Base-by-base conservation (phyloP, 2,329 filamentous ascomycete genomes). In the Talaromyces sp. region DNA sequence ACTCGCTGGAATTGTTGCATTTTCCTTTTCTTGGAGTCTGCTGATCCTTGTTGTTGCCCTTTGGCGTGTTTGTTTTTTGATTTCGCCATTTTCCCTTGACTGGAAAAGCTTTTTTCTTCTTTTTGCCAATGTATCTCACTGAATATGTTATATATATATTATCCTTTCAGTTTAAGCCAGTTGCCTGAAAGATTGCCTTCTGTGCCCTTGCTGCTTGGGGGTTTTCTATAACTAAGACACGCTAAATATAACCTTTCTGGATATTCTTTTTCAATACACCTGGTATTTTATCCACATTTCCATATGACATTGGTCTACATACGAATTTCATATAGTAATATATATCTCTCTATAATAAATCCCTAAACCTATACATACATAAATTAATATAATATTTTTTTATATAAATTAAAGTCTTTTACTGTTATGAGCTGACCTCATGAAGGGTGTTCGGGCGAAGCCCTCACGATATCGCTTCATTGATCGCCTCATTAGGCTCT, bases 11-110 rank as follows among this genome's bases (percentile, higher is more conserved):
- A 67, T 19, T 64, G 49, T 43, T 67, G 65, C 65, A 67, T 67
- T 59, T 67, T 67, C 31, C 62, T 49, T 43, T 67, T 65, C 47
- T 62, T 65, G 1, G 59, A 15, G 31, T 63, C 64, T 15, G n/a
- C 51, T 73, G 58, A 71, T 70, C 7, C 56, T 73, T 65, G 70
- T 22, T 36, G 53, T 36, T 34, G 51, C 69, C 64, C 71, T 25
- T 65, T 65, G 60, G 58, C 36, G 38, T 63, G 60, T 19, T 61
- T 67, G 29, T 58, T 60, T 34, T 61, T 67, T 49, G 65, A n/a
- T 58, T 67, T 67, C n/a, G 61, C 36, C 65, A 67, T 67, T 38
- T 54, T 19, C 17, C 3, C 11, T 11, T 53, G 27, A 29, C 49
- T 17, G 27, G 27, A 31, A 27, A 17, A 29, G 15, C 1, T 22